A percentile compares a stretch with the other conserved stretches of the same genome.
Conservation (phyloP, 306 rosid species). For the Echinosophora koreensis region DNA sequence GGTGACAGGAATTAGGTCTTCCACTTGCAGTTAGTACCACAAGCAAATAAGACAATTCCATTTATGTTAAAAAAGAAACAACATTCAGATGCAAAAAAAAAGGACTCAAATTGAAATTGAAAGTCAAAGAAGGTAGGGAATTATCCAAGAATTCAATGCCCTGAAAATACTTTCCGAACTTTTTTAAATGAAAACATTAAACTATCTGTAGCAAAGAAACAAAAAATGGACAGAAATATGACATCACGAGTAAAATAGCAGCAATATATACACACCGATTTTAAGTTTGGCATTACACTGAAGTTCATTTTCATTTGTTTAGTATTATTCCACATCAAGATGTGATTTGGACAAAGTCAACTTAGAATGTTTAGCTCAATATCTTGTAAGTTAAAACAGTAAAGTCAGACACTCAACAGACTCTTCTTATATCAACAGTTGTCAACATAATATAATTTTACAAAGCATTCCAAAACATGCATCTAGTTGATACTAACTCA, state of each 20-base stretch:
- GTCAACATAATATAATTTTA: neutral
- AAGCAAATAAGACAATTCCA: conserved; percentile 23
- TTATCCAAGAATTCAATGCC: neutral
- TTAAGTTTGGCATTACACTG: neutral
- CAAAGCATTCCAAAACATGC: neutral
- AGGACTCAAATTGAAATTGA: conserved; percentile 19
- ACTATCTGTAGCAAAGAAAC: neutral
- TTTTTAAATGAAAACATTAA: neutral
- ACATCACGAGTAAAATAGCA: neutral
- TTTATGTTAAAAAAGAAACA: neutral
- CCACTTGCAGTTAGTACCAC: neutral
- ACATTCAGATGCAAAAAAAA: conserved; percentile 1
- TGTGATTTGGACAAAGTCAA: neutral
- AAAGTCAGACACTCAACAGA: neutral
- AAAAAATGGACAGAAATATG: neutral
- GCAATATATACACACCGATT: neutral
- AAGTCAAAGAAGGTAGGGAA: neutral
- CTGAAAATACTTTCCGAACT: neutral
- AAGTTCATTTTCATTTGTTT: neutral
- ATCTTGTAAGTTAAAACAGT: neutral
- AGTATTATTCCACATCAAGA: neutral
- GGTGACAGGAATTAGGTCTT: conserved; percentile 18
- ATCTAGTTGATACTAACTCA: neutral
- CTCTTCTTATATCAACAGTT: neutral
- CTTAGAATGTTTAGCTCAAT: neutral